A percentile compares a stretch with the other conserved stretches of the same genome.
phyloP scores from a whole-genome alignment of 2,329 filamentous ascomycete species.

The Paramyrothecium sp. region DNA sequence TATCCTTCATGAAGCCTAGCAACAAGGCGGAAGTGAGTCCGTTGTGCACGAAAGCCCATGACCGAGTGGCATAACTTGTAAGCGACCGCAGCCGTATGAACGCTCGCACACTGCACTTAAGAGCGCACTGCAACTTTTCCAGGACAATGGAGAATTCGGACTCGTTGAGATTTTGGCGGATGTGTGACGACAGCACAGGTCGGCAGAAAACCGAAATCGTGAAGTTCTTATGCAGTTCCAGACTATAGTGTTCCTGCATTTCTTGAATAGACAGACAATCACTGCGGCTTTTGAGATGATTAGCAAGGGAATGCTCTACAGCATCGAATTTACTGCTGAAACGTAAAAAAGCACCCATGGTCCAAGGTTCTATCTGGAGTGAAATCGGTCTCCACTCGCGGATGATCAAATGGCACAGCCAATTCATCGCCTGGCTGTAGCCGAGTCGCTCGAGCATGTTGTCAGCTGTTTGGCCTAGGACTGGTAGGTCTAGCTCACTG shows the following conservation, averaged over 20 bases:
- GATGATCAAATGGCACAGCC: not conserved
- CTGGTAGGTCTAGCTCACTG: not conserved
- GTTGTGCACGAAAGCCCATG: constrained; percentile 14
- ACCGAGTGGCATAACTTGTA: constrained; percentile 11
- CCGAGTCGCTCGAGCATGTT: not conserved
- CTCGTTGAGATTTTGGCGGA: not conserved
- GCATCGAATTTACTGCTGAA: not conserved
- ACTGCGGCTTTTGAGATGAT: not conserved
- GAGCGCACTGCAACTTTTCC: not conserved
- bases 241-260: not conserved
- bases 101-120: not conserved
- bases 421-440: not conserved
- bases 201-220: not conserved
- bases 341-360: not conserved
- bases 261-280: not conserved
- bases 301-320: not conserved
- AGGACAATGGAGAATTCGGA: not conserved
- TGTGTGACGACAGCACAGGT: not conserved
- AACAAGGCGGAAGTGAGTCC: constrained; percentile 8
- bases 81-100: constrained; percentile 7
- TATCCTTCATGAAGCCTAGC: constrained; percentile 11
- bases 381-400: not conserved
- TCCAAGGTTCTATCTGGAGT: not conserved
- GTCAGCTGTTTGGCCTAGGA: not conserved
- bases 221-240: not conserved